Conservation (phyloP, 176 grass and related monocot genomes). For the Ananas comosus region DNA sequence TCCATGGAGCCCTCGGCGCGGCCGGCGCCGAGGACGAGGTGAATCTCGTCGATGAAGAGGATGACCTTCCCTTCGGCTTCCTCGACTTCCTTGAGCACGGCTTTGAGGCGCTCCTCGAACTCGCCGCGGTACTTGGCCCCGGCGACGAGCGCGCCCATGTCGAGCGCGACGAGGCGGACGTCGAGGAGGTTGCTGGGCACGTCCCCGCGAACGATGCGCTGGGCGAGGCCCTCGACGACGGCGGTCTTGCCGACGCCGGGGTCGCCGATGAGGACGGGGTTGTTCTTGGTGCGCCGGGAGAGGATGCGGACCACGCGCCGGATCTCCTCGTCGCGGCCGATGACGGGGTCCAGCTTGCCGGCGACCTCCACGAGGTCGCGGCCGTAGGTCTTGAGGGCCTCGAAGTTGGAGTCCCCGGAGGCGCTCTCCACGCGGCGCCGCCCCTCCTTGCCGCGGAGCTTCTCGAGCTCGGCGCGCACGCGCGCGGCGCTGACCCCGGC, state of each 20-base stretch:
- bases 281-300: slow-evolving; percentile 73
- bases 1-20: slow-evolving; percentile 73
- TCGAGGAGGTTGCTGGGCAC: slow-evolving; percentile 70
- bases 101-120: slow-evolving; percentile 75
- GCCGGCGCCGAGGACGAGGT: slow-evolving; percentile 72
- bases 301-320: slow-evolving; percentile 63
- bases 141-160: slow-evolving; percentile 78
- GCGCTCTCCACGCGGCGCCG: slow-evolving; percentile 46
- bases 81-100: slow-evolving; percentile 76
- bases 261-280: slow-evolving; percentile 72
- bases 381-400: slow-evolving; percentile 56
- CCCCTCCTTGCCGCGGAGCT: slow-evolving; percentile 32
- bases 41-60: slow-evolving; percentile 88
- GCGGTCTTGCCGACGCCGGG: slow-evolving; percentile 74
- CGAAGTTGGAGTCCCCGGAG: slow-evolving; percentile 55
- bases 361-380: slow-evolving; percentile 62
- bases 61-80: slow-evolving; percentile 64
- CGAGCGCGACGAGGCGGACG: slow-evolving; percentile 59
- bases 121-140: slow-evolving; percentile 80
- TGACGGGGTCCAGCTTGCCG: slow-evolving; percentile 51
- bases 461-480: slow-evolving; percentile 54
- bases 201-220: slow-evolving; percentile 62
- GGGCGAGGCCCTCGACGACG: slow-evolving; percentile 71
- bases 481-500: slow-evolving; percentile 35
- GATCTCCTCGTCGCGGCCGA: slow-evolving; percentile 71